A percentile compares a stretch with the other conserved stretches of the same genome.
These are phyloP conservation scores for Kuraishia hungarica DNA, from an alignment of 805 yeast genomes.

Conservation along the genomic window DNA sequence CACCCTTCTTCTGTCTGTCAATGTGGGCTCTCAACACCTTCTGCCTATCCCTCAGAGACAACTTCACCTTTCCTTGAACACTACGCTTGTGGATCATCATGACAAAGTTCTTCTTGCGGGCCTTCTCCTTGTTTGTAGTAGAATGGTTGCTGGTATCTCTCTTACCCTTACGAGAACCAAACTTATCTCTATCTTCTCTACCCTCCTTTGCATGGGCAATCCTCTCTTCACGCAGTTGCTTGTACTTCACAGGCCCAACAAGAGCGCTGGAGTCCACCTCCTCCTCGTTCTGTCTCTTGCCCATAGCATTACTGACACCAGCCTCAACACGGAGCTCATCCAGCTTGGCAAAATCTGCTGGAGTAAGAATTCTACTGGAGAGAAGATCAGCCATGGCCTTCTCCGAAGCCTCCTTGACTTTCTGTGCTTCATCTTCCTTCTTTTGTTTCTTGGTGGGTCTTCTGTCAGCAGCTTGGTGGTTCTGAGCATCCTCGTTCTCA, in stretches of 20 bases:
- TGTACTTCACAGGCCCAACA: conserved; percentile 73
- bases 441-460: conserved; percentile 15
- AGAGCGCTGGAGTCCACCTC: conserved; percentile 71
- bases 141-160: conserved; percentile 62
- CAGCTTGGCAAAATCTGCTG: conserved; percentile 95
- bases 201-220: conserved; percentile 84
- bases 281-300: conserved; percentile 63
- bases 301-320: conserved; percentile 75
- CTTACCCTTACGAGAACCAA: conserved; percentile 82
- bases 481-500: conserved; percentile 19
- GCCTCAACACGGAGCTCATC: conserved; percentile 82
- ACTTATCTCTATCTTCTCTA: conserved; percentile 85
- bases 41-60: conserved; percentile 87
- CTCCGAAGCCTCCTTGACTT: conserved; percentile 20
- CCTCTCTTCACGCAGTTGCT: conserved; percentile 85
- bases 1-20: conserved; percentile 82
- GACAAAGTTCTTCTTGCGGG: conserved; percentile 95
- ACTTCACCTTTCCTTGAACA: conserved; percentile 88
- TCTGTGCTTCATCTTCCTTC: conserved; percentile 23
- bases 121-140: conserved; percentile 93
- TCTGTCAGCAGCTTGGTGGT: conserved; percentile 20
- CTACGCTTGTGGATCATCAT: conserved; percentile 96
- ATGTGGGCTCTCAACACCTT: conserved; percentile 80
- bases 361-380: conserved; percentile 78
- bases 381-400: conserved; percentile 35